These are phyloP conservation scores for Botrytis aclada DNA, from an alignment of 2,329 filamentous ascomycete species.

Conservation along the genomic window DNA sequence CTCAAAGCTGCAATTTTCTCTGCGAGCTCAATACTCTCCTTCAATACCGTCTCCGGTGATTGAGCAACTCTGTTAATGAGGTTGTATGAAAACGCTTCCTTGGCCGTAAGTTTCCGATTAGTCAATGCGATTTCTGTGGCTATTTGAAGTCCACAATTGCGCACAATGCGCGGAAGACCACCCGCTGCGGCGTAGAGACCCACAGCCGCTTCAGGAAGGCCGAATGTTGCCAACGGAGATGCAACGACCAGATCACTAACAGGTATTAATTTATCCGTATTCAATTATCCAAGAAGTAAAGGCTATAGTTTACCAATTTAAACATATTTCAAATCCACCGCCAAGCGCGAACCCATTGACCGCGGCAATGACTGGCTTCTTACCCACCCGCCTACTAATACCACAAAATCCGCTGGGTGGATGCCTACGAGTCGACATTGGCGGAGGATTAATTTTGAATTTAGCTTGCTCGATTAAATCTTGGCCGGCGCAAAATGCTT, in stretches of 20 bases:
- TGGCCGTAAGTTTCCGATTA: slow-evolving; percentile 57
- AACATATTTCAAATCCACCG: slow-evolving; percentile 69
- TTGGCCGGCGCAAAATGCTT: slow-evolving; percentile 65
- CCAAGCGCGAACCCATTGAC: slow-evolving; percentile 76
- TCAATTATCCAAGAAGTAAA: not conserved
- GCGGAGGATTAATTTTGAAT: slow-evolving; percentile 39
- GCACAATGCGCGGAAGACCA: slow-evolving; percentile 63
- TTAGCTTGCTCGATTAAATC: slow-evolving; percentile 61
- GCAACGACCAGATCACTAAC: slow-evolving; percentile 68
- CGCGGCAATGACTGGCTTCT: slow-evolving; percentile 73
- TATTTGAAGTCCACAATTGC: slow-evolving; percentile 62
- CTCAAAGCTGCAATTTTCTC: slow-evolving; percentile 59
- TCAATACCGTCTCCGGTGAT: slow-evolving; percentile 45
- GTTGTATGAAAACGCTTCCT: slow-evolving; percentile 61
- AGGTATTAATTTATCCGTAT: not conserved
- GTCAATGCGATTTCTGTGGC: slow-evolving; percentile 69
- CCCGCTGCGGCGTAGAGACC: slow-evolving; percentile 71
- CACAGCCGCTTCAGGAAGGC: slow-evolving; percentile 66
- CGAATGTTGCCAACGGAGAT: slow-evolving; percentile 57
- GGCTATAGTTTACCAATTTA: slow-evolving; percentile 47
- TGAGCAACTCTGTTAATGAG: slow-evolving; percentile 63
- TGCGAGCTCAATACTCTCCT: slow-evolving; percentile 60
- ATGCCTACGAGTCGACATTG: slow-evolving; percentile 34
- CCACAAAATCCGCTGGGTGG: slow-evolving; percentile 57
- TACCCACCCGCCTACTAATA: slow-evolving; percentile 62